Evolutionary conservation across 208 protist genomes (phyloP), one percentile per base, ranked within the genome.

Genomic region (Leishmania major): DNA sequence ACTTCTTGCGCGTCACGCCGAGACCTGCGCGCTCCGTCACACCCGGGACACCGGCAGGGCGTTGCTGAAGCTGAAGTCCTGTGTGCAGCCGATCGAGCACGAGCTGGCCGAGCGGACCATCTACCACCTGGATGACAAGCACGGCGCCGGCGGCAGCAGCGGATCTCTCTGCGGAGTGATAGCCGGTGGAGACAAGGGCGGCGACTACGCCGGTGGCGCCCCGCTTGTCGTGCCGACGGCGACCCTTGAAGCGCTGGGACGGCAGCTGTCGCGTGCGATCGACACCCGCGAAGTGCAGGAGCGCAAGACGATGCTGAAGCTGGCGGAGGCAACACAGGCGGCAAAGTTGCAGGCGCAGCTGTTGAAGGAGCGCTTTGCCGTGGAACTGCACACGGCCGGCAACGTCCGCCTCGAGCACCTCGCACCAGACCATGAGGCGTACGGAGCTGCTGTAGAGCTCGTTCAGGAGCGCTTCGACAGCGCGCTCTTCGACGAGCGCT

Each of bases 311-410:
- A 75, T 89, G 28, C 74, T 77, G 17, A 77, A 84, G 17, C 79
- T 94, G 1, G 70, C 84, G 3, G 87, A 92, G 13, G 90, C 92
- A 17, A 74, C 87, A 10, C 60, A 74, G 25, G 45, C 66, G 11
- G 69, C 81, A 7, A 28, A 62, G 3, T 57, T 31, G 19, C 82
- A 73, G 79, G 91, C 85, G 57, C 75, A 67, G 84, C 85, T 91
- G 87, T 66, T 95, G 43, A 79, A 81, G 78, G 90, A 93, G 67
- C 85, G 94, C 47, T 77, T 98, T 6, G 79, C 90, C 31, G 57
- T 98, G 72, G 97, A 99, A 83, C 84, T 98, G 15, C 78, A 97
- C 75, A 97, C 96, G 4, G 96, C 94, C 73, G 97, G 97, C 43
- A 99, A 97, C 79, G 91, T 98, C 37, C 90, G 95, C 10, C 81